Base-by-base conservation (phyloP, 2,329 filamentous ascomycete genomes). In the Fusarium abutilonis region DNA sequence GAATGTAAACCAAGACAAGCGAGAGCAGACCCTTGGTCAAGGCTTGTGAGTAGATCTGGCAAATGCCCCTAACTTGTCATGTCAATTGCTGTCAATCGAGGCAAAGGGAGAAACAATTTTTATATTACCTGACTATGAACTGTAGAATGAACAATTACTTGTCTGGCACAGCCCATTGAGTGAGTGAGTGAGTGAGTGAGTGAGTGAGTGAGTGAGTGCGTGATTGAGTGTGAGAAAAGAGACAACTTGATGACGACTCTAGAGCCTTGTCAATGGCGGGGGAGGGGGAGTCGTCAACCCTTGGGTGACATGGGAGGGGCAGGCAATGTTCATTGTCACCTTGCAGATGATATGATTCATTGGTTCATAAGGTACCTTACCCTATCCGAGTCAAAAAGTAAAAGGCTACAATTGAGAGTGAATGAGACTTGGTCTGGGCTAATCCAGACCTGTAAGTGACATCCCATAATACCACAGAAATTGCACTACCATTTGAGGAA, bases 141-240 rank as follows among this genome's bases (percentile, higher is more conserved):
- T 26, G 23, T 26, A 26, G 8, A 26, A 8, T 26, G 23, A 26
- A 7, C 38, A 38, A 19, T 15, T 19, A 19, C 19, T 19, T 19
- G 28, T 13, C 28, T 9, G 7, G 13, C 9, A 7, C 21, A 41
- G 38, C 38, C 29, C 13, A 31, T 6, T 11, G 29, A 13, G 29
- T 31, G 10, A 11, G 28, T 29, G 28, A 9, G 10, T 23, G 7
- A 9, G 4, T 4, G 17, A 35, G 13, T n/a, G n/a, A n/a, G n/a
- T n/a, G n/a, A n/a, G n/a, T n/a, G n/a, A n/a, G n/a, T n/a, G n/a
- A n/a, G n/a, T n/a, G n/a, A n/a, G n/a, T n/a, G n/a, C n/a, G n/a
- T n/a, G n/a, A n/a, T n/a, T n/a, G n/a, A n/a, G n/a, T 4, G 11
- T 14, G 57, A 57, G 57, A 52, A 44, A 57, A 62, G 52, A 52